phyloP scores from a whole-genome alignment of 164 flowering plant species.

The Magnolia officinalis region DNA sequence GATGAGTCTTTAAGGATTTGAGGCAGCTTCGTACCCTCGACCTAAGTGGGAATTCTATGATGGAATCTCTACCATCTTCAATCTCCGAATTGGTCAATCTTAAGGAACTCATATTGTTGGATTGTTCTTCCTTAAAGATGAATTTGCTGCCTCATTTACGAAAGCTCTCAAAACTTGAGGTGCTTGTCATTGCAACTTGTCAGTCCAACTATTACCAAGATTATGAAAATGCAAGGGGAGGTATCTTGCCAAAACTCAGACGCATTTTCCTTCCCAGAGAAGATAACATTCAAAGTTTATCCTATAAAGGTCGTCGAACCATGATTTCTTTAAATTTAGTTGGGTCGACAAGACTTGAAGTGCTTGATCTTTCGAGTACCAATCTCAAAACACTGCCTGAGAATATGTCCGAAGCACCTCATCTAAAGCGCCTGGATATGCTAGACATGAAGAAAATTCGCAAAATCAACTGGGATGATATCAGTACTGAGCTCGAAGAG shows the following conservation, averaged over 20 bases:
- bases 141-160: neutral
- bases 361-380: neutral
- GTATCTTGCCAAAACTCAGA: neutral
- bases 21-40: neutral
- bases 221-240: neutral
- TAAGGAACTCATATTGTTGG: too few species aligned
- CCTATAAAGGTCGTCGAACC: neutral
- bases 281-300: neutral
- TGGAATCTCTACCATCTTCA: too few species aligned
- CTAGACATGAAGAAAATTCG: neutral
- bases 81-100: too few species aligned
- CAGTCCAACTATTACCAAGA: neutral
- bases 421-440: neutral
- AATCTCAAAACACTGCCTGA: neutral
- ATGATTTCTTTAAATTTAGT: neutral
- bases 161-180: neutral
- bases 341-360: neutral
- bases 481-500: neutral
- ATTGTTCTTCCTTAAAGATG: neutral
- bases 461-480: neutral
- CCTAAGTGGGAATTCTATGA: neutral
- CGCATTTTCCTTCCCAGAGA: too few species aligned
- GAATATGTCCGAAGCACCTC: neutral
- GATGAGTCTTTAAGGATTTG: neutral
- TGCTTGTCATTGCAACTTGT: neutral